Conservation (phyloP, 225 moss, liverwort and hornwort genomes). For the Lunularia cruciata region DNA sequence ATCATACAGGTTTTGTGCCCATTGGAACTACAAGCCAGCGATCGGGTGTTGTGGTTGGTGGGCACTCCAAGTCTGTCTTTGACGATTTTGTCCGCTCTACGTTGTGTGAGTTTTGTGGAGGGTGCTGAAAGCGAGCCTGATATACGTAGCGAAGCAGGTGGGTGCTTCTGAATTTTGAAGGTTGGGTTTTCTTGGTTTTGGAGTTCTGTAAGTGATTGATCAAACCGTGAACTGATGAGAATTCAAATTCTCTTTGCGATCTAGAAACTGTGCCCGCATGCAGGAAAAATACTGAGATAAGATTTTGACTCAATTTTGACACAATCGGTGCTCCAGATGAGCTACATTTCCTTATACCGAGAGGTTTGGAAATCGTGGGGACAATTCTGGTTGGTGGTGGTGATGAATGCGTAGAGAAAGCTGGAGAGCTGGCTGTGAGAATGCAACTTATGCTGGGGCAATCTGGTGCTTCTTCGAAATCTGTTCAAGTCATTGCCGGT, state of each 20-base stretch:
- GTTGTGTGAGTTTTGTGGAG: constrained; percentile 37
- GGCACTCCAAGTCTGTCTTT: constrained; percentile 40
- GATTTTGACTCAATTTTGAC: too few relatives aligned
- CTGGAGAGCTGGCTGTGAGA: constrained; percentile 33
- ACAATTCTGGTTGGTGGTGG: constrained; percentile 32
- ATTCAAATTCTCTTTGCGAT: too few relatives aligned
- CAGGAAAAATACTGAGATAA: too few relatives aligned
- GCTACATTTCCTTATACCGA: constrained; percentile 36
- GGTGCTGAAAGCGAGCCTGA: constrained; percentile 33
- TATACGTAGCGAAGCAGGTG: constrained; percentile 40
- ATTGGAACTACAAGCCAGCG: constrained; percentile 29
- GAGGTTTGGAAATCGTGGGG: constrained; percentile 47
- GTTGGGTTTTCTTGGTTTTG: too few relatives aligned
- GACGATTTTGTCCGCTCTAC: constrained; percentile 43
- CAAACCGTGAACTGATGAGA: too few relatives aligned
- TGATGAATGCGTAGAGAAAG: constrained; percentile 15
- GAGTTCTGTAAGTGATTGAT: too few relatives aligned
- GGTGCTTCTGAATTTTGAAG: too few relatives aligned
- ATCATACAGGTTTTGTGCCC: constrained; percentile 31
- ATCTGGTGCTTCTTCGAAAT: constrained; percentile 16
- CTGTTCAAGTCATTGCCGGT: constrained; percentile 26
- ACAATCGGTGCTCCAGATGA: constrained; percentile 31
- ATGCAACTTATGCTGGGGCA: constrained; percentile 28
- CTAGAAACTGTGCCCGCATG: too few relatives aligned
- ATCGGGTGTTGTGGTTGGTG: constrained; percentile 46